Evolutionary conservation across 371 early-diverging fungal genomes (phyloP), one percentile per base, ranked within the genome.

Genomic region (Mitosporidium daphniae): DNA sequence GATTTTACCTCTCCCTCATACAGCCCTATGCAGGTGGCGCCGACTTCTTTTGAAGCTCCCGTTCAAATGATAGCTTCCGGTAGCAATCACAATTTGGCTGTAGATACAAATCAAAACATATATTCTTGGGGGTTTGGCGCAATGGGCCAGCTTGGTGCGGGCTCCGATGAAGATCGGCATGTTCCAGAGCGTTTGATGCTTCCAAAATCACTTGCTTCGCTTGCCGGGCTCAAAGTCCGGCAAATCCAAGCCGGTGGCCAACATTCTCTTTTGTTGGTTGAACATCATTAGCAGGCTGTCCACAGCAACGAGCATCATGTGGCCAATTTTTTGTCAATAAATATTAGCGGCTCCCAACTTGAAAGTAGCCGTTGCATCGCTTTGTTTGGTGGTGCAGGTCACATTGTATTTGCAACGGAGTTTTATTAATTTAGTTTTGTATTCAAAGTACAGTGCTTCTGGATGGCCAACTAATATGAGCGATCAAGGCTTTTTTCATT

Each of bases 171-270:
- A 12, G 65, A 64, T 32, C 40, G 35, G 2, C 33, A 36, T 15
- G 30, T 31, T 14, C 61, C 61, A 1, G 31, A 26, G 4, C 28
- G 34, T 10, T 35, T 60, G n/a, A 41, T 42, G 10, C 56, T 57
- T 2, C 49, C 59, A 28, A 51, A 55, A 26, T 22, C 3, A 22
- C 14, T 4, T 11, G 14, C 14, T 29, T 55, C 14, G n/a, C n/a
- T n/a, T n/a, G 53, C 51, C 14, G 54, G 52, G 12, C 42, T 40
- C 24, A 35, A 40, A 14, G 42, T 61, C 1, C 12, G 54, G 16
- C 43, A 46, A 25, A 54, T 53, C 7, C 51, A 59, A 10, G 64
- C 60, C 24, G 70, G 70, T 26, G 70, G 60, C 10, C 66, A 65
- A 32, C 68, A 67, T 39, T 49, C 61, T 5, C 55, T 55, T 14